These are phyloP conservation scores for Aegle marmelos DNA, from an alignment of 345 rosid genomes.

Conservation along the genomic window DNA sequence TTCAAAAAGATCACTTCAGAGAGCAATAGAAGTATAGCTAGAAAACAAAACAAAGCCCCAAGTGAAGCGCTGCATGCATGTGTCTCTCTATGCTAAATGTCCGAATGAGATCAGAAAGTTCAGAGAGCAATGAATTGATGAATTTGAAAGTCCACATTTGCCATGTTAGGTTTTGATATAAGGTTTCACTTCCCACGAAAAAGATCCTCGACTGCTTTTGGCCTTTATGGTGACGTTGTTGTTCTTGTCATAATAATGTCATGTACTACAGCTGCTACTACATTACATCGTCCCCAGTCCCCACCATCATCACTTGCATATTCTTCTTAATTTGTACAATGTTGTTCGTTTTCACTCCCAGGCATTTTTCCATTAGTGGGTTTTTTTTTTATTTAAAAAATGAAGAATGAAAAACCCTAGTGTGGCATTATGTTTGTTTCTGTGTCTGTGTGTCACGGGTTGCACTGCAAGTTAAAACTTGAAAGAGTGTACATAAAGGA, in stretches of 20 bases:
- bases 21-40: not conserved
- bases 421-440: not conserved
- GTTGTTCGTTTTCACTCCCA: not conserved
- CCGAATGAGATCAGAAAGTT: not conserved
- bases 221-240: constrained; percentile 14
- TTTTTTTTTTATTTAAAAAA: not conserved
- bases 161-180: constrained; percentile 33
- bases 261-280: not conserved
- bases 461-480: not conserved
- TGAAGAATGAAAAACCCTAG: constrained; percentile 10
- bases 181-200: constrained; percentile 65
- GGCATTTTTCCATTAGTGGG: not conserved
- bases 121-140: not conserved
- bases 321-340: not conserved
- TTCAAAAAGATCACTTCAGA: constrained; percentile 6
- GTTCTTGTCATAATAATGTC: constrained; percentile 16
- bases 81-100: not conserved
- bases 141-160: constrained; percentile 13
- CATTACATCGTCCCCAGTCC: constrained; percentile 10
- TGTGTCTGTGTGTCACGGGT: not conserved
- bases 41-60: constrained; percentile 6
- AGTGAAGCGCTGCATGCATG: not conserved
- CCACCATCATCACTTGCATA: not conserved
- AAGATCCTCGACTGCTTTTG: constrained; percentile 29
- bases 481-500: not conserved